Evolutionary conservation across 1,139 yeast genomes (phyloP), one percentile per base, ranked within the genome.

Genomic region (Debaryomyces subglobosus): DNA sequence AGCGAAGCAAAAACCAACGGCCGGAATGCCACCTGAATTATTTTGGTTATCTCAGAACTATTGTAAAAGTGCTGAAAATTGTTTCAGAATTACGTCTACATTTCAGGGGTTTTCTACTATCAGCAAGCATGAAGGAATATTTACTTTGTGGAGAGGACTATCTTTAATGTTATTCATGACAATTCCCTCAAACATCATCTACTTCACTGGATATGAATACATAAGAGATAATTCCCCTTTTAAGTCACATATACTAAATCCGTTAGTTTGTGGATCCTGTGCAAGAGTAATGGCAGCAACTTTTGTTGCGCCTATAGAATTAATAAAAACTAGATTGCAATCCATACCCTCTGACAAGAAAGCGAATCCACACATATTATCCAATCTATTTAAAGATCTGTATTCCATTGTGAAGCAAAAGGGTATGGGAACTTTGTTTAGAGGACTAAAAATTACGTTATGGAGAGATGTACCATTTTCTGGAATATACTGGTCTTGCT

Each of bases 401-500:
- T 64, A 67, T 45, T 65, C 67, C 3, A 84, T 86, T 61, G 73
- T 90, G 2, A 66, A 69, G 37, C 58, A 65, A 1, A 76, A 79
- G n/a, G 97, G 98, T 0, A 52, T 81, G 2, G 63, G 71, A 1
- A 78, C 92, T 0, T 66, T 94, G 13, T 94, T 91, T 77, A 85
- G 86, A 48, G 99, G 99, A 0, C 71, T 95, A 32, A 84, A 87
- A 39, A 77, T 94, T 44, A 94, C 99, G 0, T 74, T 94, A 21
- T 92, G 97, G 97, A 77, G 99, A 66, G 99, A 94, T 64, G 98
- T 92, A 0, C 99, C 99, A 2, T 94, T 94, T 64, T 87, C 96
- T 49, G 97, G 96, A 1, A 84, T 94, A 3, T 94, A 94, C 67
- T 94, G 99, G 99, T 82, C 91, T 5, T 81, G 89, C 5, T 89